A percentile compares a stretch with the other conserved stretches of the same genome.
These are phyloP conservation scores for Leishmania tarentolae DNA, from an alignment of 208 protist species.

Conservation along the genomic window DNA sequence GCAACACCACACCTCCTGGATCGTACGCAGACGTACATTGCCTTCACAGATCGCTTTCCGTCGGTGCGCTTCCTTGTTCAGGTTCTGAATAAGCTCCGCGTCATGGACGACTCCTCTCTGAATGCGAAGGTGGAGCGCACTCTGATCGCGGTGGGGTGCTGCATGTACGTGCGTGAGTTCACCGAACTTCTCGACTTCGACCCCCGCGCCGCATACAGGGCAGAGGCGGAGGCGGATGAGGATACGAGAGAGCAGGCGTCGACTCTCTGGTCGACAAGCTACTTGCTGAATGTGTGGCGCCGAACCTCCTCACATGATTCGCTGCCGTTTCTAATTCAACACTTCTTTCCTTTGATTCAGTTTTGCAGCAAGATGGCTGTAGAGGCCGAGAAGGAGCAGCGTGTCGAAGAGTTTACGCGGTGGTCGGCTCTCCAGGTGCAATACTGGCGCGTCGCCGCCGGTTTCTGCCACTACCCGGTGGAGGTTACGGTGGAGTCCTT, in stretches of 20 bases:
- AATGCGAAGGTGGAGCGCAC: slow-evolving; percentile 78
- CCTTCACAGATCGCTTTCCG: slow-evolving; percentile 68
- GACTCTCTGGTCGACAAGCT: slow-evolving; percentile 71
- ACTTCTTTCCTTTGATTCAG: slow-evolving; percentile 85
- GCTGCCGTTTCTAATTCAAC: slow-evolving; percentile 69
- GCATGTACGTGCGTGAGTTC: slow-evolving; percentile 82
- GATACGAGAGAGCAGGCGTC: slow-evolving; percentile 34
- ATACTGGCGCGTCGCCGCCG: slow-evolving; percentile 76
- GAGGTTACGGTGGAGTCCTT: slow-evolving; percentile 73
- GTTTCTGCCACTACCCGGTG: slow-evolving; percentile 84
- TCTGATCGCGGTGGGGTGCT: slow-evolving; percentile 70
- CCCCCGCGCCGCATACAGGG: slow-evolving; percentile 54
- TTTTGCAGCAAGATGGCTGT: slow-evolving; percentile 52
- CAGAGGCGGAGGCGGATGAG: slow-evolving; percentile 39
- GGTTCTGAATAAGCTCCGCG: slow-evolving; percentile 86
- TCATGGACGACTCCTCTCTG: slow-evolving; percentile 74
- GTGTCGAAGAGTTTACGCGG: slow-evolving; percentile 49
- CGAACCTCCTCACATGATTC: slow-evolving; percentile 82
- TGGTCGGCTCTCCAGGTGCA: slow-evolving; percentile 78
- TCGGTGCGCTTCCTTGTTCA: slow-evolving; percentile 69
- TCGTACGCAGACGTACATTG: slow-evolving; percentile 26
- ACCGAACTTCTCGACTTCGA: slow-evolving; percentile 77
- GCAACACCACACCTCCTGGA: slow-evolving; percentile 1
- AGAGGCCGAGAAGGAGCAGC: slow-evolving; percentile 57
- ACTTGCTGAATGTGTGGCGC: slow-evolving; percentile 76